Base-by-base conservation (phyloP, 2,329 filamentous ascomycete genomes). In the Ascochyta rabiei region DNA sequence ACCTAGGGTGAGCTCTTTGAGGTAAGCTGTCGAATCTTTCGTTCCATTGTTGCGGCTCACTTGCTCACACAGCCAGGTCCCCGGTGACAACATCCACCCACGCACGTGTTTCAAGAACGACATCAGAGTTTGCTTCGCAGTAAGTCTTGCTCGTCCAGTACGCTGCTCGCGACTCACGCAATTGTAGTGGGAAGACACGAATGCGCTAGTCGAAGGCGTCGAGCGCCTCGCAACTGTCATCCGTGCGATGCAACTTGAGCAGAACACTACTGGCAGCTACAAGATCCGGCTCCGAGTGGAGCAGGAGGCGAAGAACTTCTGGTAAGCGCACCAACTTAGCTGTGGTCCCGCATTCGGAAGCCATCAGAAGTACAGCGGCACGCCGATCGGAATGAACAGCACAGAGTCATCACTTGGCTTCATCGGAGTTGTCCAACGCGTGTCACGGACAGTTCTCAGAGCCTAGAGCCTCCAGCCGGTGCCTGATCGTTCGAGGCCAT, bases 1-100 rank as follows among this genome's bases (percentile, higher is more conserved):
- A 19, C 85, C 9, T 78, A 83, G 26, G 91, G 91, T 3, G 80
- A 81, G 44, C 80, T 89, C 59, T 96, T 93, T 72, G 84, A 88
- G 67, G 71, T 72, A 58, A 62, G 62, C 40, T 19, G 8, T 21
- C 10, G 15, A 19, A 5, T 12, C 40, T 37, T 5, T 21, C 1
- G 16, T 9, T 41, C 52, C 47, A 40, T 39, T 13, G 41, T 45
- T 18, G 23, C 21, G 38, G 39, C 40, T 43, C 5, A 23, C 9
- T 6, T n/a, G 45, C 61, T 63, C 55, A 67, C 60, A 49, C 7
- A 51, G 12, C n/a, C 53, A 72, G 69, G 69, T 80, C 12, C 79
- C 79, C 43, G 77, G 75, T 21, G 76, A 79, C 53, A 75, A 82
- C 58, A 72, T 72, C 3, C 76, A 77, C 13, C 77, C 80, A 16